Percentiles rank a stretch among this genome's conserved stretches.
Evolutionary conservation across 768 basidiomycete genomes (phyloP).

Genomic region (Boletus coccyginus): DNA sequence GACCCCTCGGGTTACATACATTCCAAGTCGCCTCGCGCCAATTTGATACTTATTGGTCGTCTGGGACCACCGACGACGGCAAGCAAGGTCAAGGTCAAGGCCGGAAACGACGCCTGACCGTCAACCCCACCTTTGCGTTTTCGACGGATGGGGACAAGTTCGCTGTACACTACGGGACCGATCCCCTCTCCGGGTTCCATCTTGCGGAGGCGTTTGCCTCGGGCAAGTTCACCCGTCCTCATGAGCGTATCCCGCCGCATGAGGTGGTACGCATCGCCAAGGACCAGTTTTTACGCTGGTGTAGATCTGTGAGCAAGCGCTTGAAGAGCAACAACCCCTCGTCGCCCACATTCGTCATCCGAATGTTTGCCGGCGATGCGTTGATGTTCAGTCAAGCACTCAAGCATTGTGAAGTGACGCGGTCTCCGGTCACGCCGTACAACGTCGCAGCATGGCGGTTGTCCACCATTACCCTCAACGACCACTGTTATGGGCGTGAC

Average conservation of each 20-base stretch:
- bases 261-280: constrained; percentile 16
- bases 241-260: background rate
- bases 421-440: constrained; percentile 16
- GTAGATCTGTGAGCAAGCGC: constrained; percentile 12
- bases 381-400: constrained; percentile 23
- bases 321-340: constrained; percentile 13
- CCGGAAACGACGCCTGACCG: background rate
- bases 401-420: constrained; percentile 10
- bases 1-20: constrained; percentile 15
- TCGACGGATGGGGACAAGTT: constrained; percentile 27
- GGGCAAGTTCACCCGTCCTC: background rate
- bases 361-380: constrained; percentile 30
- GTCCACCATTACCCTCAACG: constrained; percentile 21
- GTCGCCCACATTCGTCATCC: constrained; percentile 21
- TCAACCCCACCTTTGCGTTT: constrained; percentile 30
- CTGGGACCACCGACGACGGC: constrained; percentile 15
- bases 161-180: constrained; percentile 29
- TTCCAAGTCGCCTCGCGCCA: constrained; percentile 1
- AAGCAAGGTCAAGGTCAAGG: background rate
- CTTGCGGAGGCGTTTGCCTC: constrained; percentile 25
- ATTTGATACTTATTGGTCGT: constrained; percentile 24
- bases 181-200: constrained; percentile 29
- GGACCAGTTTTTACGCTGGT: constrained; percentile 27
- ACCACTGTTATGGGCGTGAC: constrained; percentile 13
- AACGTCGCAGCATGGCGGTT: constrained; percentile 23